Percentiles rank a stretch among this genome's conserved stretches.
Evolutionary conservation across 1,284 basidiomycete species (phyloP).

Genomic region (Fomitopsis palustris): DNA sequence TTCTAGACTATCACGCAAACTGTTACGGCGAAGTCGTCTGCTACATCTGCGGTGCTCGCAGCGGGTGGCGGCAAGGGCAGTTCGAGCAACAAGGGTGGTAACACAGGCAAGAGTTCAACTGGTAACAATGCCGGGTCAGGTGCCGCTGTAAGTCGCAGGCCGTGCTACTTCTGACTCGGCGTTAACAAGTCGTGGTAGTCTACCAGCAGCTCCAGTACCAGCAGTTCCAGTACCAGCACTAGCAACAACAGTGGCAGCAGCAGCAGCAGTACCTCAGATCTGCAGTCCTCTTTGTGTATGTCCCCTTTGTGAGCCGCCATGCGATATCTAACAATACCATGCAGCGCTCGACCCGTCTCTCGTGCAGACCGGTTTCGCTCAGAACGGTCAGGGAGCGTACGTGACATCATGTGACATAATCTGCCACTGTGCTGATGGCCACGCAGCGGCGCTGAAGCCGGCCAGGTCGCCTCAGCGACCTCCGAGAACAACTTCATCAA

Average conservation of each 20-base stretch:
- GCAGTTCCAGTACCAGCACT: constrained; percentile 7
- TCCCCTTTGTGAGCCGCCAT: constrained; percentile 19
- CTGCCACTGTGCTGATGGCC: not conserved
- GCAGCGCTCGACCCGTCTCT: constrained; percentile 51
- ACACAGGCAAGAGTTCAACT: not conserved
- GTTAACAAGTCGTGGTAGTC: no score
- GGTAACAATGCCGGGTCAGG: not conserved
- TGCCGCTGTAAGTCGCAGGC: not conserved
- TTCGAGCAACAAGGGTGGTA: not conserved
- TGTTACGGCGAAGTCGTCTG: not conserved
- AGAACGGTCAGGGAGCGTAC: constrained; percentile 39
- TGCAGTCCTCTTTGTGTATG: constrained; percentile 27
- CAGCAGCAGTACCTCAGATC: constrained; percentile 12
- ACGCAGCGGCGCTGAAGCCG: constrained; percentile 34
- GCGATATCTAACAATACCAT: not conserved
- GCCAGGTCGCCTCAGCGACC: constrained; percentile 57
- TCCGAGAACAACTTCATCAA: constrained; percentile 75
- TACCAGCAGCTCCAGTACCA: no score
- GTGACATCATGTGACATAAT: constrained; percentile 25
- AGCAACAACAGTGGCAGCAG: constrained; percentile 13
- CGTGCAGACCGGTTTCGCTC: constrained; percentile 48
- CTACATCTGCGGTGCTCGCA: not conserved
- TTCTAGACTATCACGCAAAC: constrained; percentile 1
- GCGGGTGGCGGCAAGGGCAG: not conserved
- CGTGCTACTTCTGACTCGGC: no score